Conservation (phyloP, 176 grass and related monocot genomes). For the Aegilops sharonensis region DNA sequence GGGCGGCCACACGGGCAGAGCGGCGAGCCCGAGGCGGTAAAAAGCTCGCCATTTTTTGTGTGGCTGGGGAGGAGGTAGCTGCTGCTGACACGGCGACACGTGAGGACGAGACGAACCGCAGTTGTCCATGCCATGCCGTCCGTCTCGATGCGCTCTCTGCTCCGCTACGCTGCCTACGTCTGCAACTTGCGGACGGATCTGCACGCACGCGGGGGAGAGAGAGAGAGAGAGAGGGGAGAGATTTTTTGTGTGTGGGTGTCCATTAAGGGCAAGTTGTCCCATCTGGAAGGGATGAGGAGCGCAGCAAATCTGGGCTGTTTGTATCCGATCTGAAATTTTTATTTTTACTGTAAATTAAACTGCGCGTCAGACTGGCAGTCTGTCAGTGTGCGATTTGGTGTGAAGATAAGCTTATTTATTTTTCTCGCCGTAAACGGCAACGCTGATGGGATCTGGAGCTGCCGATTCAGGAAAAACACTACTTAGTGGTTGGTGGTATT, state of each 20-base stretch:
- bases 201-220: background rate
- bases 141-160: background rate
- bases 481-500: too few species aligned
- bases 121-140: background rate
- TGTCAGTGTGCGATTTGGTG: background rate
- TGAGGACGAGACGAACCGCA: slow-evolving; percentile 31
- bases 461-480: background rate
- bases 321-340: background rate
- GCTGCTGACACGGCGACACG: slow-evolving; percentile 19
- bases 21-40: too few species aligned
- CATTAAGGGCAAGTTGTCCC: background rate
- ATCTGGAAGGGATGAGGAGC: background rate
- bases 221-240: background rate
- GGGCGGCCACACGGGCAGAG: background rate
- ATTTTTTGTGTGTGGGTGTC: background rate
- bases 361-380: background rate
- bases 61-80: slow-evolving; percentile 10
- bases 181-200: slow-evolving; percentile 23
- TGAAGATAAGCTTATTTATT: background rate
- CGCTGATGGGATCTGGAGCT: background rate
- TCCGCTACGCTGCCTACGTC: background rate
- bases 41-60: slow-evolving; percentile 3
- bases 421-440: background rate
- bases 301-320: slow-evolving; percentile 8
- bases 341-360: background rate